These are phyloP conservation scores for Mycena floridula DNA, from an alignment of 768 basidiomycete species.

Conservation along the genomic window DNA sequence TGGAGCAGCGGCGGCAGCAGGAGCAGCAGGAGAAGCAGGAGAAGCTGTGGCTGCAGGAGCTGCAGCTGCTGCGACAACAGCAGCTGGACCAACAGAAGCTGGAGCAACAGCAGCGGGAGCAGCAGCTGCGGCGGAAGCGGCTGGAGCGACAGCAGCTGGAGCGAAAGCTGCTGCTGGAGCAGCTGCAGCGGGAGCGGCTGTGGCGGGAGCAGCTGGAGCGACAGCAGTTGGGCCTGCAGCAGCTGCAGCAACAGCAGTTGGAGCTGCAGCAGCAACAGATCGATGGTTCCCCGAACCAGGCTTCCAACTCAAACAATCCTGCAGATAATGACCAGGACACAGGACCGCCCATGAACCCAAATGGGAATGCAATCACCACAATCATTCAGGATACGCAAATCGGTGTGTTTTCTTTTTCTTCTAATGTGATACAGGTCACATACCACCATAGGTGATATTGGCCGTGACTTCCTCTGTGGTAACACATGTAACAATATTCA, in stretches of 20 bases:
- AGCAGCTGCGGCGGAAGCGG: background rate
- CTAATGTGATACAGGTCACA: no score
- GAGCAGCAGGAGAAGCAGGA: no score
- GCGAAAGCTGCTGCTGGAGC: background rate
- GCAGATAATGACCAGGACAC: constrained; percentile 46
- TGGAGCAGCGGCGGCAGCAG: no score
- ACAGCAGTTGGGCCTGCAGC: background rate
- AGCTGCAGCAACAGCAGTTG: background rate
- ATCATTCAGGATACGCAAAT: no score
- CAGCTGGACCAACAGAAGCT: background rate
- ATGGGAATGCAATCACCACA: no score
- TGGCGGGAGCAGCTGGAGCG: background rate
- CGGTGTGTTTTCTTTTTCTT: no score
- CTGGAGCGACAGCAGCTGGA: background rate
- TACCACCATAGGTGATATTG: no score
- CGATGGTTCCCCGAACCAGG: constrained; percentile 44
- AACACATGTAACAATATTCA: no score
- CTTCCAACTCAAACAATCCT: constrained; percentile 48
- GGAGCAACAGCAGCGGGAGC: background rate
- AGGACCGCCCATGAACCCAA: no score
- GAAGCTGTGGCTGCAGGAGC: no score
- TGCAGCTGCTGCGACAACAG: background rate
- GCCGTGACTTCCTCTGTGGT: no score
- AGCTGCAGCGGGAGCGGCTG: background rate
- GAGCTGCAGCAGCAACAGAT: background rate